Conservation (phyloP, 2,329 filamentous ascomycete genomes). For the Sphaerulina musiva region DNA sequence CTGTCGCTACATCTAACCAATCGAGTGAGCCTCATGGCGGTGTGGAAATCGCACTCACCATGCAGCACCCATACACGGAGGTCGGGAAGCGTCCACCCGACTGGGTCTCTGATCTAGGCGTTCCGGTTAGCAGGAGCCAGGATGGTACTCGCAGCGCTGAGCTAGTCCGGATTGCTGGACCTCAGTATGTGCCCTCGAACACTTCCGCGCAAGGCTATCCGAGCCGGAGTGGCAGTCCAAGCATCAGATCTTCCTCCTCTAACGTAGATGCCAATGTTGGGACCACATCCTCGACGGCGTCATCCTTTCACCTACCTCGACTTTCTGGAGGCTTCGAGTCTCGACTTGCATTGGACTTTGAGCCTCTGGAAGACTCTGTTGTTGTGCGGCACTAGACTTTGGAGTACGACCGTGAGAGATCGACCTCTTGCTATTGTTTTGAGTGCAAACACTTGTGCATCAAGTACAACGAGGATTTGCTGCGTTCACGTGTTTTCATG, state of each 20-base stretch:
- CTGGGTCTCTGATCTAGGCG: no score
- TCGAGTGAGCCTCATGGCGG: neutral
- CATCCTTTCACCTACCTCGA: conserved; percentile 1
- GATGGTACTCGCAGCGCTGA: no score
- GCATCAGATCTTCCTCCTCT: neutral
- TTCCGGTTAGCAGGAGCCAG: no score
- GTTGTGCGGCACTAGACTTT: neutral
- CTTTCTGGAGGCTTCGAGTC: neutral
- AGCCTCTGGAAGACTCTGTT: neutral
- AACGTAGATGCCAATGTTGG: neutral
- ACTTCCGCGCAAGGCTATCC: neutral
- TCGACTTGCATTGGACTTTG: conserved; percentile 2
- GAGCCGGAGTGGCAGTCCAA: neutral
- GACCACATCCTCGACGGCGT: neutral
- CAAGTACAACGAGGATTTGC: neutral
- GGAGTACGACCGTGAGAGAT: neutral
- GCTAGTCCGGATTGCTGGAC: no score
- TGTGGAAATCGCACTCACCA: neutral
- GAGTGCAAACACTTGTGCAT: neutral
- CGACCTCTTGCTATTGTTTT: neutral
- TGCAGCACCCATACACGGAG: neutral
- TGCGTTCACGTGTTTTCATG: neutral
- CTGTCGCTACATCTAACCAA: neutral
- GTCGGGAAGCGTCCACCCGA: neutral
- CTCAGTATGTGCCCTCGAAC: no score